These are phyloP conservation scores for Fomitopsis pinicola DNA, from an alignment of 1,284 basidiomycete genomes.

Conservation along the genomic window DNA sequence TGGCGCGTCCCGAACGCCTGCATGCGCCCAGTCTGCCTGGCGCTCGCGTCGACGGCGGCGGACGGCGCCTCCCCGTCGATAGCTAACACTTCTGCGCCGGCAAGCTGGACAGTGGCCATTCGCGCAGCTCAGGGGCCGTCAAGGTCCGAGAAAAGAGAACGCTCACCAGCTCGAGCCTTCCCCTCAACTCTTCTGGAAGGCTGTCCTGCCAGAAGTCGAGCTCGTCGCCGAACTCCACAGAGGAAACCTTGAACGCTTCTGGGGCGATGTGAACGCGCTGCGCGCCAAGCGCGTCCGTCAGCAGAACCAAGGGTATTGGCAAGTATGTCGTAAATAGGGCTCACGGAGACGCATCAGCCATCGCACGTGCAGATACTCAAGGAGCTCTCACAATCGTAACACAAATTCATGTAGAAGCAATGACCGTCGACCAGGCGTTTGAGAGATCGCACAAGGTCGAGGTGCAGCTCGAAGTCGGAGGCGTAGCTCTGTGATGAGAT, in stretches of 20 bases:
- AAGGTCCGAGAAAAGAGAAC: not conserved
- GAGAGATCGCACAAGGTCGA: slow-evolving; percentile 48
- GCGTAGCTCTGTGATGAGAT: slow-evolving; percentile 40
- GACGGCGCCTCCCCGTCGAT: slow-evolving; percentile 54
- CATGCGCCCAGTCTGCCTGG: slow-evolving; percentile 38
- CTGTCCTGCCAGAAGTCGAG: slow-evolving; percentile 51
- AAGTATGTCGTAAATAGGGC: slow-evolving; percentile 50
- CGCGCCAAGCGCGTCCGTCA: slow-evolving; percentile 40
- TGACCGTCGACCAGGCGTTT: slow-evolving; percentile 57
- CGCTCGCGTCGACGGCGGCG: slow-evolving; percentile 49
- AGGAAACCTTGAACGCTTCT: slow-evolving; percentile 51
- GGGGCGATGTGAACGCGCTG: slow-evolving; percentile 54
- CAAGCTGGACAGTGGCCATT: slow-evolving; percentile 33
- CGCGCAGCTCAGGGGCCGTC: no score
- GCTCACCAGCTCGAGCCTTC: slow-evolving; percentile 41
- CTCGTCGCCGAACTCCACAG: slow-evolving; percentile 49
- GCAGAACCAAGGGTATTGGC: slow-evolving; percentile 48
- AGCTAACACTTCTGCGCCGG: slow-evolving; percentile 47
- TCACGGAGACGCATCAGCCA: slow-evolving; percentile 6
- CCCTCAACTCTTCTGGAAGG: slow-evolving; percentile 44
- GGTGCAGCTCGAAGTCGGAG: slow-evolving; percentile 51
- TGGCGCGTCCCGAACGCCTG: slow-evolving; percentile 50
- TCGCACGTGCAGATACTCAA: not conserved
- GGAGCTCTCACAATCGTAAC: slow-evolving; percentile 45
- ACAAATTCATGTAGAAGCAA: slow-evolving; percentile 50